These are phyloP conservation scores for Talaromyces amestolkiae DNA, from an alignment of 2,329 filamentous ascomycete genomes.

Conservation along the genomic window DNA sequence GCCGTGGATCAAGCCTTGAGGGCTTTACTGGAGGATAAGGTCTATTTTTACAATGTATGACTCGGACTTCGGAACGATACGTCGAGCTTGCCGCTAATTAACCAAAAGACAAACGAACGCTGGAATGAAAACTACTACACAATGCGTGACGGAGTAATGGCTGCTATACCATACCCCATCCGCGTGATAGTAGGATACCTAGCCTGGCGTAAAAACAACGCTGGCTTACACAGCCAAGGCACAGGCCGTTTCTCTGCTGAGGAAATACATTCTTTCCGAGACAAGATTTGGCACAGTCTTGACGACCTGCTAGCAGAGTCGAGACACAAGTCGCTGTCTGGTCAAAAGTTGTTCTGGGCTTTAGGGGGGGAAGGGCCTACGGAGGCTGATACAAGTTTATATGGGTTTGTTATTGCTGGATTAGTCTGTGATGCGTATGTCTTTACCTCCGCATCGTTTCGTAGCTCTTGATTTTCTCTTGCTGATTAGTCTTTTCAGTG, in stretches of 20 bases:
- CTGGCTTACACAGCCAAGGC: conserved; percentile 57
- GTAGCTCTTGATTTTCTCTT: background rate
- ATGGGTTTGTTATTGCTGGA: conserved; percentile 56
- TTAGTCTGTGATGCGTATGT: conserved; percentile 57
- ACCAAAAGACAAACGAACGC: conserved; percentile 41
- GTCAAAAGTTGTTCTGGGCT: conserved; percentile 54
- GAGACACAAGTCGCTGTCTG: conserved; percentile 31
- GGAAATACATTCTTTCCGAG: conserved; percentile 48
- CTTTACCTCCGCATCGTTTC: background rate
- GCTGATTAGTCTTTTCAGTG: conserved; percentile 32
- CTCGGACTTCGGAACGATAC: background rate
- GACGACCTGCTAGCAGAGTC: conserved; percentile 43
- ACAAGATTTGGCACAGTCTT: conserved; percentile 56
- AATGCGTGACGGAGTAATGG: conserved; percentile 56
- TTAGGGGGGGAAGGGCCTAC: conserved; percentile 54
- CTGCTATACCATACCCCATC: conserved; percentile 52
- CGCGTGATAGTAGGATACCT: conserved; percentile 53
- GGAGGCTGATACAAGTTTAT: conserved; percentile 58
- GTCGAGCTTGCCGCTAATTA: background rate
- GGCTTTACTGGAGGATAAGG: conserved; percentile 59
- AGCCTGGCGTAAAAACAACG: conserved; percentile 43
- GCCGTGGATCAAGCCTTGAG: conserved; percentile 54
- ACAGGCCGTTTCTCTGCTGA: conserved; percentile 51
- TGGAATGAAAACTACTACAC: conserved; percentile 60
- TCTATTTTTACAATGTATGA: conserved; percentile 56